Evolutionary conservation across 2,329 filamentous ascomycete species (phyloP), one percentile per base, ranked within the genome.

Genomic region (Botrytis hyacinthi): DNA sequence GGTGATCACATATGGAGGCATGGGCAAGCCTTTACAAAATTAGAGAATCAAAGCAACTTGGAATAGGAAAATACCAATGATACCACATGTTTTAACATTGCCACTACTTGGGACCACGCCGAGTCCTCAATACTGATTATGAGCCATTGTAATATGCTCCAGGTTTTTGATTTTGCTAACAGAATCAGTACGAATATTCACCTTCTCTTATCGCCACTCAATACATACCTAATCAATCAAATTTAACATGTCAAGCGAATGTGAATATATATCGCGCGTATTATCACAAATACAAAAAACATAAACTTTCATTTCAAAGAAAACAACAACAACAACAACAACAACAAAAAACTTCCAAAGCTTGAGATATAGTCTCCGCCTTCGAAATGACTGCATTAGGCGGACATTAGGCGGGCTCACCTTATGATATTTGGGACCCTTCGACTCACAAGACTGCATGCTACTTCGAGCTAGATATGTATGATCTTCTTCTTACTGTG

Each of bases 21-120:
- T 90, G 83, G 87, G 87, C 7, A 83, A 85, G 78, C 84, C 87
- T 40, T 80, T 91, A 66, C 88, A 91, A 78, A 78, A 74, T 48
- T 79, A 72, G 16, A 35, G 22, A 29, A 70, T 46, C 8, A 18
- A 63, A 37, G 8, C 26, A 14, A 32, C 37, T 69, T 69, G 9
- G 48, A 59, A 57, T 44, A 69, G 37, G 18, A n/a, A n/a, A 63
- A 37, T 29, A 59, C 18, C 37, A 69, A 69, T 69, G 66, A 69
- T 69, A 69, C 48, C 66, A 57, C n/a, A 57, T 46, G 9, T 57
- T 59, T 68, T 57, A 18, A 42, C 20, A 16, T 44, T 57, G 18
- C 22, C 48, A 32, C 26, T 6, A 16, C 26, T 3, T 26, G 29
- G 26, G 44, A 32, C 4, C 16, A 48, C 12, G 29, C 20, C n/a